A percentile compares a stretch with the other conserved stretches of the same genome.
phyloP scores from a whole-genome alignment of 805 yeast species.

The Ogataea naganishii region DNA sequence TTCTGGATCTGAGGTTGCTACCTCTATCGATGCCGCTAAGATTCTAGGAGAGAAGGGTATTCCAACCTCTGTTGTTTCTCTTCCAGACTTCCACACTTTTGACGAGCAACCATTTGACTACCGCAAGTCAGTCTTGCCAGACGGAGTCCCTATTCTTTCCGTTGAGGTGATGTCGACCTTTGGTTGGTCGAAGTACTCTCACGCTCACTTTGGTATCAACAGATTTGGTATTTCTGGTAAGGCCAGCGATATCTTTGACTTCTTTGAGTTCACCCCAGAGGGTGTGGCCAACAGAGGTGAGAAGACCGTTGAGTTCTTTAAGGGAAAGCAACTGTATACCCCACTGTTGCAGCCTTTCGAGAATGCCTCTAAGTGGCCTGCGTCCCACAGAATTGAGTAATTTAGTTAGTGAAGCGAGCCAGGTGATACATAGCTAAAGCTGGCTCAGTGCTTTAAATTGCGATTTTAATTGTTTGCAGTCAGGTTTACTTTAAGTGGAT shows the following conservation, averaged over 20 bases:
- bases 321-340: constrained; percentile 62
- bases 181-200: constrained; percentile 94
- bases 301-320: constrained; percentile 73
- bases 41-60: constrained; percentile 55
- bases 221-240: constrained; percentile 97
- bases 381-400: constrained; percentile 5
- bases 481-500: too few species aligned
- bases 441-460: too few species aligned
- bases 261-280: constrained; percentile 86
- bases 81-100: constrained; percentile 90
- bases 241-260: constrained; percentile 72
- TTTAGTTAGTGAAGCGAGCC: too few species aligned
- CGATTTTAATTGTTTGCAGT: too few species aligned
- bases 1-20: constrained; percentile 90
- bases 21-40: constrained; percentile 79
- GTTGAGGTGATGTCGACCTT: constrained; percentile 87
- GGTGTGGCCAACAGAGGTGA: constrained; percentile 83
- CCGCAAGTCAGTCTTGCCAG: constrained; percentile 83
- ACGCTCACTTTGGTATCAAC: constrained; percentile 92
- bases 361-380: constrained; percentile 9
- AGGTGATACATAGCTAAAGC: too few species aligned
- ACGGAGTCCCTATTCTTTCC: constrained; percentile 86
- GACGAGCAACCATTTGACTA: constrained; percentile 77
- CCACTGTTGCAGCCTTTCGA: constrained; percentile 78
- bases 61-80: constrained; percentile 76